phyloP scores from a whole-genome alignment of 1,284 basidiomycete species.

The Athelia psychrophila region DNA sequence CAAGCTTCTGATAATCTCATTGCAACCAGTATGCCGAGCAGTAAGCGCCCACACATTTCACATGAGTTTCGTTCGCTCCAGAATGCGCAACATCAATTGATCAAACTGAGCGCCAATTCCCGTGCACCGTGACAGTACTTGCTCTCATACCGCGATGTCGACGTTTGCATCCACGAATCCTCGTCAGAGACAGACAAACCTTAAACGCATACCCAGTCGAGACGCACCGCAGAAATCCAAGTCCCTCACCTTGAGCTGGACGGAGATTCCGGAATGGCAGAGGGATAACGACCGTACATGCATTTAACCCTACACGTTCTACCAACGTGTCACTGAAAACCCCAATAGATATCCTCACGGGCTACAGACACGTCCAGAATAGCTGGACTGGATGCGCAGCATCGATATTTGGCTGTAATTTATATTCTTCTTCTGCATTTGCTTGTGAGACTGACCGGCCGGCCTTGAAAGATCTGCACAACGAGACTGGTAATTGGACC shows the following conservation, averaged over 20 bases:
- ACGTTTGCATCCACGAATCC: constrained; percentile 2
- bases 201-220: background rate
- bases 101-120: no score
- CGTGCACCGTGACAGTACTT: background rate
- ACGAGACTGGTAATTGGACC: constrained; percentile 64
- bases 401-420: constrained; percentile 71
- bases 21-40: no score
- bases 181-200: background rate
- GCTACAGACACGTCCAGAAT: constrained; percentile 38
- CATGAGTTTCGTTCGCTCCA: background rate
- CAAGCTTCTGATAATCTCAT: no score
- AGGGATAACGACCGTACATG: constrained; percentile 76
- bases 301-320: no score
- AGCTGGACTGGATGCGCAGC: constrained; percentile 62
- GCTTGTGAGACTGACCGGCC: background rate
- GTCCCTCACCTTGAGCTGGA: constrained; percentile 49
- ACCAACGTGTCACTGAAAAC: no score
- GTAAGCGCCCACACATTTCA: constrained; percentile 1
- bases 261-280: constrained; percentile 67
- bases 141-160: background rate
- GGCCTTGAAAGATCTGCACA: constrained; percentile 65
- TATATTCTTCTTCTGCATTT: constrained; percentile 7
- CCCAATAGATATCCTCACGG: no score
- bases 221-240: background rate
- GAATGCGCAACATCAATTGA: no score